Evolutionary conservation across 345 rosid genomes (phyloP), one percentile per base, ranked within the genome.

Genomic region (Acer saccharum): DNA sequence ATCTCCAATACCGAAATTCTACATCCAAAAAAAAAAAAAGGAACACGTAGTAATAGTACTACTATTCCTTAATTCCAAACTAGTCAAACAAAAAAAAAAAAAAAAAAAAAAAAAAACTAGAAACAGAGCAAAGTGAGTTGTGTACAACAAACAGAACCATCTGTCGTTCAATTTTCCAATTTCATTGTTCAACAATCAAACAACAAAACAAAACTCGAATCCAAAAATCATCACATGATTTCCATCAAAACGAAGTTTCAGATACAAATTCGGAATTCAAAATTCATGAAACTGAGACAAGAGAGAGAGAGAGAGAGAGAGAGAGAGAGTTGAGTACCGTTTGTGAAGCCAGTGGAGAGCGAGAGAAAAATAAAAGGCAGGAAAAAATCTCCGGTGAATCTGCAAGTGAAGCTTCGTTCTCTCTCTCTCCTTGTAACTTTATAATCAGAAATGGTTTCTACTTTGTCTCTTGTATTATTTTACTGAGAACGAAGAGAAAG

Each of bases 361-460:
- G 73, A 9, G 10, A 10, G 35, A 68, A 44, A 20, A 6, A 7
- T 18, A n/a, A 68, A 68, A 8, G 5, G 62, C 60, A 70, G 62
- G 60, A 16, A 70, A 27, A 14, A 76, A 67, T 66, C 55, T 54
- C n/a, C 9, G 1, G 54, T 2, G 55, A 43, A 43, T 43, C 46
- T 7, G 46, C 46, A 43, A 43, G 11, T 9, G 46, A 21, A 54
- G 66, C 72, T 67, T 66, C 72, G 50, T 65, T 21, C 57, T 18
- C 29, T 43, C 46, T 43, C 46, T 43, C 18, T 60, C 29, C 9
- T 25, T 21, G 23, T 17, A 69, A 46, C 67, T 73, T 73, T 39
- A 75, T 11, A 21, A 35, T 66, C 72, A 54, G 65, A 66, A 74
- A 75, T 54, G 72, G 57, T 54, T 21, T 41, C 41, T 32, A 44